Conservation (phyloP, 2,329 filamentous ascomycete species). For the Trichoderma gracile region DNA sequence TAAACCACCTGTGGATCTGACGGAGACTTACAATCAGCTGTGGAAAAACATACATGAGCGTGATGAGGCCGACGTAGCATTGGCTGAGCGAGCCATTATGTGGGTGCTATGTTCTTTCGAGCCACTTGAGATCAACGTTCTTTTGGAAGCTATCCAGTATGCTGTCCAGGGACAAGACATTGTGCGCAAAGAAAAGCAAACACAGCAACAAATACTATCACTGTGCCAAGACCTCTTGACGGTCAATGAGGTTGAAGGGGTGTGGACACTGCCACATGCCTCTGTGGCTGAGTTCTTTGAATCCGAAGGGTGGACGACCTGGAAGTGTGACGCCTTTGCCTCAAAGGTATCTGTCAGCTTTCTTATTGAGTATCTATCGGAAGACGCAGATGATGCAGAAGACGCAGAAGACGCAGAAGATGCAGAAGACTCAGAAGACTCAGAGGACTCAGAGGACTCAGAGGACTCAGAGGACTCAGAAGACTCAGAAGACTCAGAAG, state of each 20-base stretch:
- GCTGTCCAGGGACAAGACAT: neutral
- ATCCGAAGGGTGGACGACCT: neutral
- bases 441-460: too few relatives aligned
- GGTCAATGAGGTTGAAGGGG: neutral
- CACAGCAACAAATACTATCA: slow-evolving; percentile 4
- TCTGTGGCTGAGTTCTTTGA: slow-evolving; percentile 24
- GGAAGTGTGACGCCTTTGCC: neutral
- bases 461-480: too few relatives aligned
- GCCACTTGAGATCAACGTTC: neutral
- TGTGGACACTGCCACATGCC: slow-evolving; percentile 19
- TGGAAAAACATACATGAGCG: neutral
- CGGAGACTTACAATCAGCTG: slow-evolving; percentile 26
- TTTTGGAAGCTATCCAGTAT: neutral
- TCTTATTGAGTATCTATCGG: accelerated
- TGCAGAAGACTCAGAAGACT: too few relatives aligned
- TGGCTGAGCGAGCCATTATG: slow-evolving; percentile 14
- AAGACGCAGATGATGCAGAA: neutral
- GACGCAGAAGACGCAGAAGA: too few relatives aligned
- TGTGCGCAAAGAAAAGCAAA: neutral
- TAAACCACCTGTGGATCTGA: slow-evolving; percentile 21
- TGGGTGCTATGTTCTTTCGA: neutral
- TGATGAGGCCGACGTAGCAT: neutral
- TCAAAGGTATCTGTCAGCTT: neutral
- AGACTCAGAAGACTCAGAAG: too few relatives aligned
- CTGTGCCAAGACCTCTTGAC: slow-evolving; percentile 21